phyloP scores from a whole-genome alignment of 352 stramenopile genomes.

The Aphanomyces cochlioides region DNA sequence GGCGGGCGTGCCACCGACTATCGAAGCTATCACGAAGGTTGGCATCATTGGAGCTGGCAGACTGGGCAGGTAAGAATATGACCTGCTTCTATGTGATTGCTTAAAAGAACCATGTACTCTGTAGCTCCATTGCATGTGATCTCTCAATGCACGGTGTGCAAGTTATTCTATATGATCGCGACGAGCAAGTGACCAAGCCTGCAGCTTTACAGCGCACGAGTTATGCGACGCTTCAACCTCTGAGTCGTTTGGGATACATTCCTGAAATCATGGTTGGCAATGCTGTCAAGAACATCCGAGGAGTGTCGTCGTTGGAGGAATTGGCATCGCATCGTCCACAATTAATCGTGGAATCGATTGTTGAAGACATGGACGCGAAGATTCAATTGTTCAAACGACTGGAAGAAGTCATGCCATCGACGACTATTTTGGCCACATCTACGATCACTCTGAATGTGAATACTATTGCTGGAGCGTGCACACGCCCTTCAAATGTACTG shows the following conservation, averaged over 20 bases:
- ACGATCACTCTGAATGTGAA: slow-evolving; percentile 59
- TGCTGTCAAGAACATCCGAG: slow-evolving; percentile 47
- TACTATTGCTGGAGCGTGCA: slow-evolving; percentile 38
- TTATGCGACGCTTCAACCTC: slow-evolving; percentile 54
- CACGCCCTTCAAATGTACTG: slow-evolving; percentile 50
- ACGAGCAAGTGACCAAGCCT: slow-evolving; percentile 39
- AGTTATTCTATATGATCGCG: slow-evolving; percentile 58
- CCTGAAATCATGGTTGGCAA: slow-evolving; percentile 70
- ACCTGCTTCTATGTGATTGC: background rate
- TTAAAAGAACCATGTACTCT: background rate
- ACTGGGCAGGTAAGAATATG: slow-evolving; percentile 43
- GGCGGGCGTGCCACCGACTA: background rate
- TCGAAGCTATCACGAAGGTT: slow-evolving; percentile 35
- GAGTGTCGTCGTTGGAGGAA: slow-evolving; percentile 46
- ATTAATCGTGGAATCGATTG: slow-evolving; percentile 69
- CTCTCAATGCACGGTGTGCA: slow-evolving; percentile 56
- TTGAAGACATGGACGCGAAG: slow-evolving; percentile 57
- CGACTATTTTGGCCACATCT: slow-evolving; percentile 56
- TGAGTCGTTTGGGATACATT: slow-evolving; percentile 71
- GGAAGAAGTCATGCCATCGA: slow-evolving; percentile 50
- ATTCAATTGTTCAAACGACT: slow-evolving; percentile 56
- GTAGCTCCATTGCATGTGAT: slow-evolving; percentile 62
- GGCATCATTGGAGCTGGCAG: slow-evolving; percentile 63
- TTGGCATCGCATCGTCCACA: slow-evolving; percentile 39
- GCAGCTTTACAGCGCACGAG: slow-evolving; percentile 30